Conservation (phyloP, 305 asterid species). For the Caryopteris hybrid region DNA sequence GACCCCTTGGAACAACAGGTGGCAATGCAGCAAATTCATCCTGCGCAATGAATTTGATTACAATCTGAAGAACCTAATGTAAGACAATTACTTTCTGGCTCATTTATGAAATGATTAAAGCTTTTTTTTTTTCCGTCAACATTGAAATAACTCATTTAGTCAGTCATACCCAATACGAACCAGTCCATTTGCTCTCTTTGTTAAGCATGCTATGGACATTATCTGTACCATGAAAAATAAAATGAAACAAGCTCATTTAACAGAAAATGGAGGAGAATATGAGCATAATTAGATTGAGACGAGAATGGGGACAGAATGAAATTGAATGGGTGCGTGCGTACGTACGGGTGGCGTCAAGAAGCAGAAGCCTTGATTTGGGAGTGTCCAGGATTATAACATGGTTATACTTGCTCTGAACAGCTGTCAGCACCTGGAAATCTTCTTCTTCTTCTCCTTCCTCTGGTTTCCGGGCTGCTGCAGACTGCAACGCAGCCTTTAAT, state of each 20-base stretch:
- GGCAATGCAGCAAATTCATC: slow-evolving; percentile 78
- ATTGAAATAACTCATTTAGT: no score
- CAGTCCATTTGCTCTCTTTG: slow-evolving; percentile 63
- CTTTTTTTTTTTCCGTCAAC: no score
- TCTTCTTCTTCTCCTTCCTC: slow-evolving; percentile 26
- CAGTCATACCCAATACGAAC: slow-evolving; percentile 76
- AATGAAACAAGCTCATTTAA: not conserved
- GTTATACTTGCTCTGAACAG: slow-evolving; percentile 46
- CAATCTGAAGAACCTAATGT: not conserved
- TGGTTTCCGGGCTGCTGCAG: slow-evolving; percentile 3
- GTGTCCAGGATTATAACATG: slow-evolving; percentile 55
- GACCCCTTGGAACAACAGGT: slow-evolving; percentile 62
- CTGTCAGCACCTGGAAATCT: slow-evolving; percentile 41
- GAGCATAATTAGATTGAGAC: not conserved
- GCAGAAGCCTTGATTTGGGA: slow-evolving; percentile 53
- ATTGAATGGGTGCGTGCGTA: not conserved
- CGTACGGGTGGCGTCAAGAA: slow-evolving; percentile 66
- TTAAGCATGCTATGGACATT: slow-evolving; percentile 64
- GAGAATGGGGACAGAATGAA: not conserved
- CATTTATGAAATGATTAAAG: no score
- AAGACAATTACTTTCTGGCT: no score
- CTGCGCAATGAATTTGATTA: slow-evolving; percentile 32
- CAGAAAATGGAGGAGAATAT: not conserved
- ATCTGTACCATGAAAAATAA: slow-evolving; percentile 36
- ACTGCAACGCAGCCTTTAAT: slow-evolving; percentile 9